Evolutionary conservation across 2,329 filamentous ascomycete species (phyloP).

Genomic region (Raffaelea ambrosiae): DNA sequence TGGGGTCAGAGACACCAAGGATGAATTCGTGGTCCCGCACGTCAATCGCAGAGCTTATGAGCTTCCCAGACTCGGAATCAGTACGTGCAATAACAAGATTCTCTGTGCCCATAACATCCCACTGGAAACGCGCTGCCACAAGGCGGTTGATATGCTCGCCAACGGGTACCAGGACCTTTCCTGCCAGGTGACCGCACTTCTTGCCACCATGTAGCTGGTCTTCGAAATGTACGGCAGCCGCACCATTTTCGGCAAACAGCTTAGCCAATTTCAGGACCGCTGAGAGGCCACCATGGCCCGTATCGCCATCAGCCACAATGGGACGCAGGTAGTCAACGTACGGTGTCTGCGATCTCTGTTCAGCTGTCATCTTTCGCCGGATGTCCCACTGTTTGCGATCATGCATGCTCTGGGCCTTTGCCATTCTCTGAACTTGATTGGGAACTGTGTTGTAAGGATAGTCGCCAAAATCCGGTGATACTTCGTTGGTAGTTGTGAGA

Average conservation of each 20-base stretch:
- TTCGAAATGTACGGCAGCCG: conserved; percentile 93
- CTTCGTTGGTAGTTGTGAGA: conserved; percentile 90
- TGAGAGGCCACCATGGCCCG: conserved; percentile 85
- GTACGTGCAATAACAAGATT: conserved; percentile 92
- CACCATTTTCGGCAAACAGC: conserved; percentile 93
- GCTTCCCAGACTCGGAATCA: conserved; percentile 86
- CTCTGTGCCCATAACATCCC: conserved; percentile 96
- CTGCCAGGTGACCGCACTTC: conserved; percentile 94
- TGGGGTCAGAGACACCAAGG: conserved; percentile 35
- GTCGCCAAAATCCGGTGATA: conserved; percentile 95
- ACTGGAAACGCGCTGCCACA: conserved; percentile 87
- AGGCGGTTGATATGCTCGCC: conserved; percentile 96
- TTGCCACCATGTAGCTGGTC: conserved; percentile 97
- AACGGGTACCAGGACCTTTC: conserved; percentile 88
- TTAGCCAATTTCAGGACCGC: conserved; percentile 95
- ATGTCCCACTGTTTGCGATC: conserved; percentile 92
- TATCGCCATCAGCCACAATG: conserved; percentile 94
- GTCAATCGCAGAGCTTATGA: conserved; percentile 86
- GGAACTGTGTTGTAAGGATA: conserved; percentile 99
- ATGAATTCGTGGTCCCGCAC: conserved; percentile 96
- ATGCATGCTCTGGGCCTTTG: conserved; percentile 95
- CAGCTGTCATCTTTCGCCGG: conserved; percentile 66
- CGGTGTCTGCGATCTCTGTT: conserved; percentile 65
- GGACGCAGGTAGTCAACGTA: conserved; percentile 90
- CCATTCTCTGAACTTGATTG: conserved; percentile 91